Conservation (phyloP, 768 basidiomycete species). For the Termitomyces sp. region DNA sequence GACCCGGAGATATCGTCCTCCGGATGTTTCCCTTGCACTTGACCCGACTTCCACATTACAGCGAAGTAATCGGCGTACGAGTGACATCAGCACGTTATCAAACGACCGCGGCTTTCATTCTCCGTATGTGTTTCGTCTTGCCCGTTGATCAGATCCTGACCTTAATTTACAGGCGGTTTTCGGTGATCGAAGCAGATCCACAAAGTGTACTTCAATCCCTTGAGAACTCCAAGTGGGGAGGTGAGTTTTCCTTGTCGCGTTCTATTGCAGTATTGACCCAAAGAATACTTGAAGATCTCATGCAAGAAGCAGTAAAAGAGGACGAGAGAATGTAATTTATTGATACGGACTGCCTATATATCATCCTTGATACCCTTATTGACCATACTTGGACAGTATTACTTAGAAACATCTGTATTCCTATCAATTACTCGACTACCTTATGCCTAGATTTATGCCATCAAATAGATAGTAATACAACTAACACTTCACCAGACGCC, state of each 20-base stretch:
- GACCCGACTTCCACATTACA: slow-evolving; percentile 46
- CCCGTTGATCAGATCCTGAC: slow-evolving; percentile 3
- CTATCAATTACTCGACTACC: neutral
- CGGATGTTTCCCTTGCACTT: slow-evolving; percentile 41
- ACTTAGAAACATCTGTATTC: slow-evolving; percentile 17
- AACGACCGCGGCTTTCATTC: slow-evolving; percentile 42
- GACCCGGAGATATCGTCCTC: slow-evolving; percentile 28
- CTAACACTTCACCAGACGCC: neutral
- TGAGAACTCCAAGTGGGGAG: slow-evolving; percentile 69
- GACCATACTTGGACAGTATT: slow-evolving; percentile 4
- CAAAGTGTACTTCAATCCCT: slow-evolving; percentile 51
- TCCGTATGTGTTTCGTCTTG: slow-evolving; percentile 27
- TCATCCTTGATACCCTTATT: slow-evolving; percentile 5
- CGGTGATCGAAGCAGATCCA: slow-evolving; percentile 37
- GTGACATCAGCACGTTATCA: slow-evolving; percentile 58
- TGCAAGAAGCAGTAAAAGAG: slow-evolving; percentile 42
- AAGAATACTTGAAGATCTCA: slow-evolving; percentile 23
- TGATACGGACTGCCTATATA: slow-evolving; percentile 9
- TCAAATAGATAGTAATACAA: neutral
- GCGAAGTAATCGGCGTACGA: slow-evolving; percentile 45
- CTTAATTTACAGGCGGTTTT: slow-evolving; percentile 25
- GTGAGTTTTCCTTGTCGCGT: slow-evolving; percentile 30
- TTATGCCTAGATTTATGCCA: neutral
- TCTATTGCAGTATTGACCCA: neutral
- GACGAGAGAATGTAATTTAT: slow-evolving; percentile 24